Evolutionary conservation across 2,329 filamentous ascomycete species (phyloP).

Genomic region (Rhynchosporium secalis): DNA sequence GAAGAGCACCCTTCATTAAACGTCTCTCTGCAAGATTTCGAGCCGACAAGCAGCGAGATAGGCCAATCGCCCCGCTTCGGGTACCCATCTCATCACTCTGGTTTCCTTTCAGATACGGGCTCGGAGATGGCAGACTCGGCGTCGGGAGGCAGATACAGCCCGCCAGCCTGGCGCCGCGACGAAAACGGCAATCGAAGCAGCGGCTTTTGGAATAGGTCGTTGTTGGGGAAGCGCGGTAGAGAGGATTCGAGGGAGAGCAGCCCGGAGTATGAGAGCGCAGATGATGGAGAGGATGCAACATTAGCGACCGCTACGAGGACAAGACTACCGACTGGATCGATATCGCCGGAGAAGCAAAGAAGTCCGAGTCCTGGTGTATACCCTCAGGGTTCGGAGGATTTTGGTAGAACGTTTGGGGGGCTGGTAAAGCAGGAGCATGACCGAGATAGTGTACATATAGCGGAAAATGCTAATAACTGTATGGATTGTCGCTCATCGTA

Average conservation of each 20-base stretch:
- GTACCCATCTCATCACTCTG: conserved; percentile 60
- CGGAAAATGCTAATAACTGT: conserved; percentile 51
- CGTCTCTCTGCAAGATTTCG: conserved; percentile 63
- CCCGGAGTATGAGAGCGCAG: conserved; percentile 59
- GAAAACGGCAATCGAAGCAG: conserved; percentile 46
- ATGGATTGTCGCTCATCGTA: conserved; percentile 35
- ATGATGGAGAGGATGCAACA: conserved; percentile 43
- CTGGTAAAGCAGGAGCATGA: conserved; percentile 36
- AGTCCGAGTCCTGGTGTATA: conserved; percentile 54
- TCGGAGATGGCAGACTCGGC: conserved; percentile 46
- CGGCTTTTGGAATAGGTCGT: conserved; percentile 52
- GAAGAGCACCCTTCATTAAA: conserved; percentile 60
- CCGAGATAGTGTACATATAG: conserved; percentile 22
- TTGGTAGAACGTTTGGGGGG: conserved; percentile 42
- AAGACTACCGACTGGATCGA: conserved; percentile 50
- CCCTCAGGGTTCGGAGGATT: conserved; percentile 40
- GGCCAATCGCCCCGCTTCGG: conserved; percentile 48
- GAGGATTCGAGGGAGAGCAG: conserved; percentile 57
- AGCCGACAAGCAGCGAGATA: conserved; percentile 48
- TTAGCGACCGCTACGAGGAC: conserved; percentile 35
- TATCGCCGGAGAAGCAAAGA: conserved; percentile 57
- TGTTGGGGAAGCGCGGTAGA: conserved; percentile 52
- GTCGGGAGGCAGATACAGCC: conserved; percentile 59
- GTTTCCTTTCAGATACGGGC: conserved; percentile 55
- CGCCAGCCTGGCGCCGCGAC: conserved; percentile 59